A percentile compares a stretch with the other conserved stretches of the same genome.
These are phyloP conservation scores for Draba incana DNA, from an alignment of 345 rosid genomes.

Conservation along the genomic window DNA sequence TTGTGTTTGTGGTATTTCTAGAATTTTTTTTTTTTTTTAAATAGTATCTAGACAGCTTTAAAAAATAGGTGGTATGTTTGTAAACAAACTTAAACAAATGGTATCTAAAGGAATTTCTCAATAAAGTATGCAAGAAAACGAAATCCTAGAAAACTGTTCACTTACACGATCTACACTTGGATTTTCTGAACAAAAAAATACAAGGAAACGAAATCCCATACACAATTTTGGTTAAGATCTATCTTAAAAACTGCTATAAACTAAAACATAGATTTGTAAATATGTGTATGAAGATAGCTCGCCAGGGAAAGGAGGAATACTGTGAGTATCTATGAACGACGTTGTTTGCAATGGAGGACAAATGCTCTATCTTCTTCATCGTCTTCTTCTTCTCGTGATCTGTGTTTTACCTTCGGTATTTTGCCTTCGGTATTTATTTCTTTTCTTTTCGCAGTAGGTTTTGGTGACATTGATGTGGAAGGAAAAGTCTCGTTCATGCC, in stretches of 20 bases:
- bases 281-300: neutral
- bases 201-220: neutral
- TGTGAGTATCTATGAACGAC: constrained; percentile 64
- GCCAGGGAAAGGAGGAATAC: constrained; percentile 41
- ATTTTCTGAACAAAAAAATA: neutral
- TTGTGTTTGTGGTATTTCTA: too few species aligned
- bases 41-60: too few species aligned
- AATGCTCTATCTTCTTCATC: constrained; percentile 60
- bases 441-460: constrained; percentile 22
- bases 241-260: neutral
- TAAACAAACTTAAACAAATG: too few species aligned
- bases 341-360: constrained; percentile 78
- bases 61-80: too few species aligned
- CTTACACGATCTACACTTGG: neutral
- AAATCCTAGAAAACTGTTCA: neutral
- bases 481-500: constrained; percentile 30
- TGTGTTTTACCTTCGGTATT: neutral
- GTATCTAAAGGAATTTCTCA: too few species aligned
- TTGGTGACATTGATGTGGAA: constrained; percentile 13
- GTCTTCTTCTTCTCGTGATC: constrained; percentile 18
- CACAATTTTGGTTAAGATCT: neutral
- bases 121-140: neutral
- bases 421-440: neutral
- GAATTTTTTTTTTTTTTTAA: too few species aligned
- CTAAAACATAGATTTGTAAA: constrained; percentile 20